These are phyloP conservation scores for Gymnopilus junonius DNA, from an alignment of 768 basidiomycete species.

Conservation along the genomic window DNA sequence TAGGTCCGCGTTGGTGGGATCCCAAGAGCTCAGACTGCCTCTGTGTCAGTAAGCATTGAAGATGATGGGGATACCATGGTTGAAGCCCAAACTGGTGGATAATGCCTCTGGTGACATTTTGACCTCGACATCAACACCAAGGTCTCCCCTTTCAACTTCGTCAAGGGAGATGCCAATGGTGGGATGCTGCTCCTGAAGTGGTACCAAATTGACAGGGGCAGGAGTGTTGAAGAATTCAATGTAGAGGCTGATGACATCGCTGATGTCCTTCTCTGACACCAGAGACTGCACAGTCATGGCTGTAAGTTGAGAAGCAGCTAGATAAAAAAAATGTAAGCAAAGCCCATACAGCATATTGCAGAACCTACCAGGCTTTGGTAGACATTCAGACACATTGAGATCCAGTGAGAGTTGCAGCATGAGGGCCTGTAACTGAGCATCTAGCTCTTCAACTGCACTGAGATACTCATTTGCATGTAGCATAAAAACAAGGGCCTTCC, in stretches of 20 bases:
- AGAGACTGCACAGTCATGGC: conserved; percentile 12
- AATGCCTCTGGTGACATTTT: conserved; percentile 7
- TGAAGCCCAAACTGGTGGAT: conserved; percentile 22
- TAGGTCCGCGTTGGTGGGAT: background rate
- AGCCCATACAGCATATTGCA: background rate
- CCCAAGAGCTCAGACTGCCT: conserved; percentile 25
- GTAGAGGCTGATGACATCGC: conserved; percentile 21
- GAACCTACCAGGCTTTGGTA: background rate
- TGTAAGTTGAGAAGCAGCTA: background rate
- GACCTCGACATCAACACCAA: conserved; percentile 27
- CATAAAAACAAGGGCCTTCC: conserved; percentile 19
- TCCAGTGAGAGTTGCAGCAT: conserved; percentile 20
- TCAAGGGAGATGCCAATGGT: background rate
- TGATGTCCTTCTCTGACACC: conserved; percentile 20
- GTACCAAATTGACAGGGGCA: background rate
- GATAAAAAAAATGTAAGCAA: background rate
- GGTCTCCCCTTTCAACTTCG: conserved; percentile 13
- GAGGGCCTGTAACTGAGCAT: conserved; percentile 16
- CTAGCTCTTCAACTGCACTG: conserved; percentile 17
- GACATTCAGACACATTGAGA: background rate
- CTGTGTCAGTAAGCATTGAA: conserved; percentile 26
- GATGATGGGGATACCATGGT: conserved; percentile 13
- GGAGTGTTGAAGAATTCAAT: conserved; percentile 13
- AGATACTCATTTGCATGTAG: conserved; percentile 4
- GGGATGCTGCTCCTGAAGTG: background rate